Base-by-base conservation (phyloP, 495 filamentous ascomycete genomes). In the Tuber brumale region DNA sequence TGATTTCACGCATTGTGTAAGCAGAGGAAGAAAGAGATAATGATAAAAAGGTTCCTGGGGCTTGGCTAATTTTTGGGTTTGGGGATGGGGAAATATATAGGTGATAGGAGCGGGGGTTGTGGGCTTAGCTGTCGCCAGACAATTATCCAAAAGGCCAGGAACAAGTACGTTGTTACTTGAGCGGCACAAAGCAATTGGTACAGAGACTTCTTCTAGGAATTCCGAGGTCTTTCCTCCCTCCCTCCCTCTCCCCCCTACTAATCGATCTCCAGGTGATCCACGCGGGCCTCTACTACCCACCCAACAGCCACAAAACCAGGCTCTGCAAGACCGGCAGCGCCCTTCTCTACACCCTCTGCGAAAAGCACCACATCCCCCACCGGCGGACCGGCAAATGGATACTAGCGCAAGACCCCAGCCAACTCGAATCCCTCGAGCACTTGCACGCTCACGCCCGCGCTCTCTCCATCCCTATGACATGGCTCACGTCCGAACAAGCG, bases 31-130 rank as follows among this genome's bases (percentile, higher is more conserved):
- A 3, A n/a, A n/a, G 48, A n/a, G 4, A 48, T 46, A 21, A 6
- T 46, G n/a, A 61, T 57, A 3, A 31, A 61, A 4, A 57, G 14
- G 48, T 1, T 27, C 27, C n/a, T 4, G 23, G 10, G 51, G 0
- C n/a, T 61, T 61, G 51, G 51, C 51, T 61, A 61, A 61, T 27
- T 61, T 61, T 27, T 31, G 51, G 14, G 51, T 61, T 61, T n/a
- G 51, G 51, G 51, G 10, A 21, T 18, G 51, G 51, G 51, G 51
- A 27, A 23, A 61, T 61, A 14, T 14, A 4, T 70, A 94, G 92
- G 89, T 96, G 4, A 92, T 99, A 73, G 95, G 96, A 77, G 95
- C 88, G 75, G 95, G 95, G 31, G 95, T 93, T 2, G 92, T 99
- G 39, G 95, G 95, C 6, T 89, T 99, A 5, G 92, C 95, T n/a